phyloP scores from a whole-genome alignment of 352 stramenopile species.

The Phytophthora citrophthora region DNA sequence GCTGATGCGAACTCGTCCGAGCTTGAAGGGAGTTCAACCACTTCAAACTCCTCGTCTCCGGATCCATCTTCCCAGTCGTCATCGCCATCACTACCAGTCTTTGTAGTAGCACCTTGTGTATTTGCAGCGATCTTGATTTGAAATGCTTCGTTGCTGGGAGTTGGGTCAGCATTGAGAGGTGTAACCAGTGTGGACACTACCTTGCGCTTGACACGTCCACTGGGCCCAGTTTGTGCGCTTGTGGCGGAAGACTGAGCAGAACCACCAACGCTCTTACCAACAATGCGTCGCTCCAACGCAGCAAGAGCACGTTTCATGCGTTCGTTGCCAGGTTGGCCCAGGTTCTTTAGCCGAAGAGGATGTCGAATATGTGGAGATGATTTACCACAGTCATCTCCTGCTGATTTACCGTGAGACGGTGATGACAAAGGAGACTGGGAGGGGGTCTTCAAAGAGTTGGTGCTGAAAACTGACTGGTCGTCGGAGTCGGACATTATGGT shows the following conservation, averaged over 20 bases:
- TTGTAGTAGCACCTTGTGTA: background rate
- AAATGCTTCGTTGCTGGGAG: constrained; percentile 1
- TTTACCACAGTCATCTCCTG: background rate
- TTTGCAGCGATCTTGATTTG: background rate
- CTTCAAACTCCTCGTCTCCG: constrained; percentile 70
- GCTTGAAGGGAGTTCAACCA: constrained; percentile 69
- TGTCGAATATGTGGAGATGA: constrained; percentile 31
- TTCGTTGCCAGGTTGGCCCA: constrained; percentile 49
- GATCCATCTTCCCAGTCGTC: constrained; percentile 41
- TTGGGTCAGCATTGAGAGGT: constrained; percentile 14
- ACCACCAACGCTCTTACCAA: constrained; percentile 40
- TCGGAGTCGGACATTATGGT: constrained; percentile 35
- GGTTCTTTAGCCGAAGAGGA: constrained; percentile 66
- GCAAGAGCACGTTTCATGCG: constrained; percentile 62
- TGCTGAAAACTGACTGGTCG: constrained; percentile 26
- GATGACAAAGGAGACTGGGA: constrained; percentile 16
- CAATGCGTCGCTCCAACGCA: constrained; percentile 74
- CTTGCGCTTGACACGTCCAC: constrained; percentile 29
- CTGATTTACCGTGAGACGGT: background rate
- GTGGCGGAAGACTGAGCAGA: constrained; percentile 5
- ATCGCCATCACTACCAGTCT: constrained; percentile 12
- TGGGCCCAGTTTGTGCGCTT: background rate
- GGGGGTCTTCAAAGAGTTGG: constrained; percentile 20
- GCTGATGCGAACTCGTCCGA: constrained; percentile 44
- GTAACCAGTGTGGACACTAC: constrained; percentile 25